Conservation (phyloP, 1,284 basidiomycete genomes). For the Caloboletus inedulis region DNA sequence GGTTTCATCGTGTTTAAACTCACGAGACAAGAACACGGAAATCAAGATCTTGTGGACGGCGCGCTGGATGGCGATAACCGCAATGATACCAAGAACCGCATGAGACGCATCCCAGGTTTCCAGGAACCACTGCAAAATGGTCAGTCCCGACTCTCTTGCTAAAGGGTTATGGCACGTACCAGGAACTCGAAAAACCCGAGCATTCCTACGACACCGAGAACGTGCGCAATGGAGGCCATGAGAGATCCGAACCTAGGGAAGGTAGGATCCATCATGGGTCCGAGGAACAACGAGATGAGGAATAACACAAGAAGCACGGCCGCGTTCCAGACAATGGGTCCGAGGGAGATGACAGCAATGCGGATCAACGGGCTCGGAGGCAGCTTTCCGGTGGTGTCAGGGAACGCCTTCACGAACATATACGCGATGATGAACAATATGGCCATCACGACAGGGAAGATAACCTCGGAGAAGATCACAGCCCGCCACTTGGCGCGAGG, state of each 20-base stretch:
- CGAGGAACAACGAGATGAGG: constrained; percentile 88
- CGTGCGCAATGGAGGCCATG: constrained; percentile 86
- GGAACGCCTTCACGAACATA: constrained; percentile 88
- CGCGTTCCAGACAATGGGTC: constrained; percentile 95
- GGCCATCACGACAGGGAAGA: constrained; percentile 83
- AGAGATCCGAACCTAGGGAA: constrained; percentile 86
- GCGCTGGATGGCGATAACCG: constrained; percentile 85
- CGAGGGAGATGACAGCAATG: constrained; percentile 89
- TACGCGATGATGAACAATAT: constrained; percentile 84
- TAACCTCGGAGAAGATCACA: constrained; percentile 83
- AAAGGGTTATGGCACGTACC: constrained; percentile 46
- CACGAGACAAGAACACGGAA: constrained; percentile 86
- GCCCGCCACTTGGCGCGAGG: constrained; percentile 89
- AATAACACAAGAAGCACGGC: constrained; percentile 84
- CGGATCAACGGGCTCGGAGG: constrained; percentile 82
- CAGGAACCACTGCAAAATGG: constrained; percentile 76
- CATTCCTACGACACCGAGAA: constrained; percentile 78
- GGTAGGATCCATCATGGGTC: constrained; percentile 83
- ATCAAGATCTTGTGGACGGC: constrained; percentile 91
- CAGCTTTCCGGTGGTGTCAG: constrained; percentile 58
- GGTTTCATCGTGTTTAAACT: constrained; percentile 97
- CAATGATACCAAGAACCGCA: constrained; percentile 85
- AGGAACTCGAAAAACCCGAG: constrained; percentile 94
- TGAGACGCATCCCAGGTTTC: constrained; percentile 91
- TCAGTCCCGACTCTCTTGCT: constrained; percentile 6